Evolutionary conservation across 306 rosid species (phyloP).

Genomic region (Pachyrhizus erosus): DNA sequence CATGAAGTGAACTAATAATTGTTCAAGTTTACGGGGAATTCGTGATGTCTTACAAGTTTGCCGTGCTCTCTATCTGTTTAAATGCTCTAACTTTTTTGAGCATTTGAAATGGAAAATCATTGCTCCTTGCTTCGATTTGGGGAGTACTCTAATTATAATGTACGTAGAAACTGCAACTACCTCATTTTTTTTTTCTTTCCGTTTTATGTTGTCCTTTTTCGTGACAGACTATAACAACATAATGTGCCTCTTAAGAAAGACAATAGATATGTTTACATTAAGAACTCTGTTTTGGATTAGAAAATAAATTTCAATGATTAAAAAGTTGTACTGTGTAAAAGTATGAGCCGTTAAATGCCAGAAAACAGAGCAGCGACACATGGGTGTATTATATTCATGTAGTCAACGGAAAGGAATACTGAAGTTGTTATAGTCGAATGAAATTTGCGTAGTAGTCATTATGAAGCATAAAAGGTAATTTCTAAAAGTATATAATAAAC

Average conservation of each 20-base stretch:
- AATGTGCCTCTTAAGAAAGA: not conserved
- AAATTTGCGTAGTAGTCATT: not conserved
- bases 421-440: not conserved
- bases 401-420: not conserved
- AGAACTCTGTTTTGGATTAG: not conserved
- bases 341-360: not conserved
- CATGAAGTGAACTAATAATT: constrained; percentile 40
- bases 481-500: not conserved
- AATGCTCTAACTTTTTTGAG: constrained; percentile 28
- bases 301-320: not conserved
- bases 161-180: not conserved
- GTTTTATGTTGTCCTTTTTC: constrained; percentile 30
- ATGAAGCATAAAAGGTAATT: not conserved
- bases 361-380: not conserved
- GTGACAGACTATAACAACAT: constrained; percentile 34
- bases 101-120: constrained; percentile 35
- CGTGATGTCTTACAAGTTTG: not conserved
- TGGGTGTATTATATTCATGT: not conserved
- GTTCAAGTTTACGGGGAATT: not conserved
- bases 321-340: not conserved
- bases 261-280: not conserved
- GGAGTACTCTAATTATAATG: constrained; percentile 16
- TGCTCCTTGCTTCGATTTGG: constrained; percentile 32
- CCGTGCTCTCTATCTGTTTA: constrained; percentile 10
- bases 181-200: not conserved